These are phyloP conservation scores for Trichothecium roseum DNA, from an alignment of 2,329 filamentous ascomycete genomes.

Conservation along the genomic window DNA sequence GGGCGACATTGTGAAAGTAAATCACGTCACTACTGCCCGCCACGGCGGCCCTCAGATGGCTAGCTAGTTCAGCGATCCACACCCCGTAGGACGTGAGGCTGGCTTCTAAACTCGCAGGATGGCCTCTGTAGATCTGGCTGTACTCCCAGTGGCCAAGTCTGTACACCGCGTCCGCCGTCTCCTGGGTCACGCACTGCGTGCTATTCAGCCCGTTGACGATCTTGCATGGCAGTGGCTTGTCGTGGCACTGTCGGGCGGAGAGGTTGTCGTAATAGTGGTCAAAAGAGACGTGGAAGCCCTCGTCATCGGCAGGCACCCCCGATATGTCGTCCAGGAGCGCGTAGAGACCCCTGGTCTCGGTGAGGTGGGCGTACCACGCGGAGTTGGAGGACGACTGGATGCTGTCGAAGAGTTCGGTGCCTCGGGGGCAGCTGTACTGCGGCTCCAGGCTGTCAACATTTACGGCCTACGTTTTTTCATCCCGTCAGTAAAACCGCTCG, in stretches of 20 bases:
- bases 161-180: constrained; percentile 59
- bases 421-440: constrained; percentile 53
- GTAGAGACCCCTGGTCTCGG: constrained; percentile 43
- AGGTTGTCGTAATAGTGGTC: constrained; percentile 85
- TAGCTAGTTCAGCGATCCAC: constrained; percentile 61
- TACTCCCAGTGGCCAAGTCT: constrained; percentile 75
- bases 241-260: constrained; percentile 67
- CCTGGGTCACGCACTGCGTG: constrained; percentile 49
- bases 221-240: constrained; percentile 61
- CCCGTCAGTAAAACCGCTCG: too few relatives aligned
- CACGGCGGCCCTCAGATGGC: constrained; percentile 48
- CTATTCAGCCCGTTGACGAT: constrained; percentile 32
- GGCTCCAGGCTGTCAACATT: constrained; percentile 66
- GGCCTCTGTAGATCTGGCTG: constrained; percentile 64
- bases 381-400: constrained; percentile 33
- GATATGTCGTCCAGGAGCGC: constrained; percentile 55
- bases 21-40: constrained; percentile 25
- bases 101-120: constrained; percentile 49
- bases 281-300: constrained; percentile 58
- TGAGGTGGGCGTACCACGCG: constrained; percentile 55
- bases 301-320: constrained; percentile 44
- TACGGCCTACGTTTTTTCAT: constrained; percentile 22
- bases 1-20: constrained; percentile 70
- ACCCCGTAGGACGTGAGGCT: constrained; percentile 56
- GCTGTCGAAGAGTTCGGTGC: constrained; percentile 27